Evolutionary conservation across 805 yeast genomes (phyloP).

Genomic region (Blastobotrys terrestris): DNA sequence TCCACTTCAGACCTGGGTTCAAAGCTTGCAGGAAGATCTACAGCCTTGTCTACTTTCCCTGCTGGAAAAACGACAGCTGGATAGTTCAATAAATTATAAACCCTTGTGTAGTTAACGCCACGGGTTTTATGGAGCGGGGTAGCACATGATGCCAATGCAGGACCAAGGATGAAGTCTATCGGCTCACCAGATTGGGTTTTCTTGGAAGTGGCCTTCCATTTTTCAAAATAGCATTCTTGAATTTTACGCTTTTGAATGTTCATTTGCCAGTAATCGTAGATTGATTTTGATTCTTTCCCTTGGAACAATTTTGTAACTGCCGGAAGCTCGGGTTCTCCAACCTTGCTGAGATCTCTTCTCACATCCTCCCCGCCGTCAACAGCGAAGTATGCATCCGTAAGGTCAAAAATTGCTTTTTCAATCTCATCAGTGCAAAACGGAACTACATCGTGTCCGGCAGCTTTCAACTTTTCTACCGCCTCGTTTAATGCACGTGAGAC

Average conservation of each 20-base stretch:
- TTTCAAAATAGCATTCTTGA: constrained; percentile 31
- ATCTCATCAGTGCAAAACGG: constrained; percentile 8
- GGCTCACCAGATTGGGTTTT: constrained; percentile 35
- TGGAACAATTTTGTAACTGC: background rate
- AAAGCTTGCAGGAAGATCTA: background rate
- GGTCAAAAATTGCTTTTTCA: background rate
- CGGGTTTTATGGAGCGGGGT: constrained; percentile 4
- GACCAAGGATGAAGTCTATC: constrained; percentile 45
- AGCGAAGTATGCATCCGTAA: constrained; percentile 29
- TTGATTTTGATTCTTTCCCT: background rate
- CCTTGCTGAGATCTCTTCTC: constrained; percentile 24
- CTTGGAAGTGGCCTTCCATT: constrained; percentile 37
- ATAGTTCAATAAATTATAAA: constrained; percentile 19
- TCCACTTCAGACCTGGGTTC: background rate
- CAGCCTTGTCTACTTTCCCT: constrained; percentile 21
- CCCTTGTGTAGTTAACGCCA: constrained; percentile 10
- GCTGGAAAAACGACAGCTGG: constrained; percentile 19
- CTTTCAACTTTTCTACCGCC: constrained; percentile 21
- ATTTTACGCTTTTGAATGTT: background rate
- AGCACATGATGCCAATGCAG: constrained; percentile 36
- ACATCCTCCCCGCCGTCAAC: constrained; percentile 43
- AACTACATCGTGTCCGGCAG: constrained; percentile 28
- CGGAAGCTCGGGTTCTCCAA: constrained; percentile 6
- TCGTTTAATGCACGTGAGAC: constrained; percentile 39
- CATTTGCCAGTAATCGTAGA: background rate